phyloP scores from a whole-genome alignment of 257 asterid species.

The Rubia yunnanensis region DNA sequence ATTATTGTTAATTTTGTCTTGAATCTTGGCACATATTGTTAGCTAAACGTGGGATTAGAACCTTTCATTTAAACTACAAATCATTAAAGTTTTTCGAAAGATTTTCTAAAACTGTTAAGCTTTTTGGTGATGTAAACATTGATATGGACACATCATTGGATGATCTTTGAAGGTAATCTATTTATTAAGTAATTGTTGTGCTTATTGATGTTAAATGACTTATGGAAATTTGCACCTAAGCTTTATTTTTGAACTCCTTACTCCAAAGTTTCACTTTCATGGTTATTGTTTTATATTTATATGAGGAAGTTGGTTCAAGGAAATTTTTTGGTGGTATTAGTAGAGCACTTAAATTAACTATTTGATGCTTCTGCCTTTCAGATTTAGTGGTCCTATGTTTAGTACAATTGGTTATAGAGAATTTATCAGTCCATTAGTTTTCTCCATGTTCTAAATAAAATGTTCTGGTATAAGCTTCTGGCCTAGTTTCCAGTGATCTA shows the following conservation, averaged over 20 bases:
- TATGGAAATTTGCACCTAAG: too few species aligned
- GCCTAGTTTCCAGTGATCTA: too few species aligned
- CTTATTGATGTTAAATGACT: too few species aligned
- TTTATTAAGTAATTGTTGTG: too few species aligned
- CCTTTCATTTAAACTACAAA: neutral
- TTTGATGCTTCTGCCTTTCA: neutral
- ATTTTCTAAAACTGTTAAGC: constrained; percentile 29
- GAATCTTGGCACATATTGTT: neutral
- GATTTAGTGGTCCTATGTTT: neutral
- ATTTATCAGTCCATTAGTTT: too few species aligned
- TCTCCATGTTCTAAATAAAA: too few species aligned
- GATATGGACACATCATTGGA: too few species aligned
- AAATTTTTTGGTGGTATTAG: neutral
- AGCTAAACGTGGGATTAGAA: too few species aligned
- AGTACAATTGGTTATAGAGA: neutral
- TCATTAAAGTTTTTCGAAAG: neutral
- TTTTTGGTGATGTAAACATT: constrained; percentile 65
- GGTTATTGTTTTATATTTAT: neutral
- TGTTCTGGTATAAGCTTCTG: too few species aligned
- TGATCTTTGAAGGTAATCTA: too few species aligned
- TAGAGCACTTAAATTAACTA: neutral
- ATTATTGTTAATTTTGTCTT: neutral
- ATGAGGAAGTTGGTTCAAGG: neutral
- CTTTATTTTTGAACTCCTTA: too few species aligned
- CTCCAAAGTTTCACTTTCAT: neutral